These are phyloP conservation scores for Rosellinia necatrix DNA, from an alignment of 2,329 filamentous ascomycete species.

Conservation along the genomic window DNA sequence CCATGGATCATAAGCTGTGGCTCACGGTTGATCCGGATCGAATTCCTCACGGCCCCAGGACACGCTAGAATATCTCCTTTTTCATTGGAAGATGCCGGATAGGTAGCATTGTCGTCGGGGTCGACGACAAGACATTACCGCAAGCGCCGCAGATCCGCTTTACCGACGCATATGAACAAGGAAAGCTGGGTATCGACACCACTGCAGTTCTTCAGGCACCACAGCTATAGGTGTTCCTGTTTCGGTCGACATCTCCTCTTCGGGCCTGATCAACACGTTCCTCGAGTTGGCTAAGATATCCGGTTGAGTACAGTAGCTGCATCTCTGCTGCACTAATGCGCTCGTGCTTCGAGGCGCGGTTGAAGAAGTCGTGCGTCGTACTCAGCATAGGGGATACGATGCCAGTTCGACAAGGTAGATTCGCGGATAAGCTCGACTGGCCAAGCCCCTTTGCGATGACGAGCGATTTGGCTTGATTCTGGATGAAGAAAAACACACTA, in stretches of 20 bases:
- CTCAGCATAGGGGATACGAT: background rate
- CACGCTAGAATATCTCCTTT: conserved; percentile 21
- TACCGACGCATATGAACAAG: conserved; percentile 21
- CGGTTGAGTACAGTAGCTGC: conserved; percentile 21
- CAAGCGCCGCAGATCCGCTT: conserved; percentile 29
- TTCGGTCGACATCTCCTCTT: conserved; percentile 26
- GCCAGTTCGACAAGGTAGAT: background rate
- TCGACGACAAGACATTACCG: conserved; percentile 25
- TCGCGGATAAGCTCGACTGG: background rate
- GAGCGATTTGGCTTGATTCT: conserved; percentile 2
- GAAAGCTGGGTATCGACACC: conserved; percentile 14
- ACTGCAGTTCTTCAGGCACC: conserved; percentile 7
- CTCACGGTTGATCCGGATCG: conserved; percentile 38
- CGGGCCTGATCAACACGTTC: conserved; percentile 23
- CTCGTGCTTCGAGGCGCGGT: conserved; percentile 10
- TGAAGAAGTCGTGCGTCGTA: background rate
- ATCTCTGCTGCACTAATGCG: conserved; percentile 10
- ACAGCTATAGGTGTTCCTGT: conserved; percentile 19
- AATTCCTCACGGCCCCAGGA: conserved; percentile 35
- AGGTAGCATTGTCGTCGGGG: conserved; percentile 20
- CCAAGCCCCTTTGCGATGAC: background rate
- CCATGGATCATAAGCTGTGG: conserved; percentile 29
- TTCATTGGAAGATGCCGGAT: conserved; percentile 24
- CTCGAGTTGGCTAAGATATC: conserved; percentile 22
- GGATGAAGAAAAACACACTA: background rate